Evolutionary conservation across 225 moss, liverwort and hornwort species (phyloP).

Genomic region (Rhytidiadelphus loreus): DNA sequence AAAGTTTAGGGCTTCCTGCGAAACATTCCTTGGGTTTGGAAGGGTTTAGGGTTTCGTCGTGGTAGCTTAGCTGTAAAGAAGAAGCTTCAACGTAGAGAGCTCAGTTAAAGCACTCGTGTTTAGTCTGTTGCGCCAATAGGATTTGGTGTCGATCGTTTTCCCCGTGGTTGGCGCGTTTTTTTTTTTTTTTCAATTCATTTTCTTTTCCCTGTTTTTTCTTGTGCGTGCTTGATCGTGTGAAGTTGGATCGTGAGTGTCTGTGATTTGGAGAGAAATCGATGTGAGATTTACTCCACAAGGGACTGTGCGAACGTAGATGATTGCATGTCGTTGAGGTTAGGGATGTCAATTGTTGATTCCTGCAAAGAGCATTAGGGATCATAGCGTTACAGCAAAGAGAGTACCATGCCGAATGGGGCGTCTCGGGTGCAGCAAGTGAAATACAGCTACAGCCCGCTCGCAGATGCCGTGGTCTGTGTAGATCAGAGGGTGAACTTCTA

Average conservation of each 20-base stretch:
- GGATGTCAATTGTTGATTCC: not conserved
- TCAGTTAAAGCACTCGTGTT: too few relatives aligned
- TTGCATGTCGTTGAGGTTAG: not conserved
- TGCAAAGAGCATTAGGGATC: not conserved
- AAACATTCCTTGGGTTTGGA: too few relatives aligned
- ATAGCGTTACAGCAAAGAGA: not conserved
- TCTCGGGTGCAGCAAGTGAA: constrained; percentile 24
- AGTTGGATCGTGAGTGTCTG: not conserved
- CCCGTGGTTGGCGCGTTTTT: too few relatives aligned
- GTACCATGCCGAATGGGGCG: constrained; percentile 3
- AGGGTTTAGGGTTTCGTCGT: too few relatives aligned
- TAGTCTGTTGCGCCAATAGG: too few relatives aligned
- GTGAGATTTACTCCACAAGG: too few relatives aligned
- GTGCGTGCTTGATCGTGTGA: not conserved
- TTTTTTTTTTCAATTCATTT: too few relatives aligned
- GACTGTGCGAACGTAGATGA: too few relatives aligned
- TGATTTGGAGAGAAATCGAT: not conserved
- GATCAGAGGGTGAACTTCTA: constrained; percentile 69
- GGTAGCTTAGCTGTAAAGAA: too few relatives aligned
- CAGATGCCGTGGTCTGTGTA: constrained; percentile 48
- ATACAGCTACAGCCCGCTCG: constrained; percentile 44
- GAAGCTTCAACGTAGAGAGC: too few relatives aligned
- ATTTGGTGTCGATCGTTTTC: too few relatives aligned
- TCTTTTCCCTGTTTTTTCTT: not conserved
- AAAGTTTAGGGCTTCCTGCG: too few relatives aligned